phyloP scores from a whole-genome alignment of 164 flowering plant species.

The Cinnamomum micranthum region DNA sequence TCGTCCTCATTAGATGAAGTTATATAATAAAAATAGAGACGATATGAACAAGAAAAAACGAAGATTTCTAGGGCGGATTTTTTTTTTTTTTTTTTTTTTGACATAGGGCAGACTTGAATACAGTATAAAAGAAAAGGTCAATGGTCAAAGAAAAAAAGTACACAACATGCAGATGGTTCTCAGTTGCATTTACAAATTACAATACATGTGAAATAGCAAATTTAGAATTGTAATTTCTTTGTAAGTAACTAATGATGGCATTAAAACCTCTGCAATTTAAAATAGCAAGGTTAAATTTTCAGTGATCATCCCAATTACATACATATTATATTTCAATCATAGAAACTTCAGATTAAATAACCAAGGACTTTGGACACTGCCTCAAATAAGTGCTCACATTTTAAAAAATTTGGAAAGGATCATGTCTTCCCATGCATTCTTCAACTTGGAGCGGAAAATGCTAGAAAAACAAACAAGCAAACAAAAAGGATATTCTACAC shows the following conservation, averaged over 20 bases:
- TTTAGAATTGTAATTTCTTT: slow-evolving; percentile 1
- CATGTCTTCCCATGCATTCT: no score
- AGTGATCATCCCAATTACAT: background rate
- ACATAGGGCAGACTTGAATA: background rate
- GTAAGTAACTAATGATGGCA: background rate
- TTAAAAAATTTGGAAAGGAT: no score
- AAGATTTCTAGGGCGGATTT: background rate
- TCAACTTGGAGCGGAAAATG: no score
- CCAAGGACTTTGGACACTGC: background rate
- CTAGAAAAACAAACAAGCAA: no score
- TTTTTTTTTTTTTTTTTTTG: no score
- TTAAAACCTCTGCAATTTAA: background rate
- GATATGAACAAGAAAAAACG: background rate
- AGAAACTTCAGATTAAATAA: background rate
- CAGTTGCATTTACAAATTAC: background rate
- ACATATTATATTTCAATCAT: background rate
- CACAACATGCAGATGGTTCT: background rate
- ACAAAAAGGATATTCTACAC: no score
- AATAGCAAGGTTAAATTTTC: background rate
- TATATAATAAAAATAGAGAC: no score
- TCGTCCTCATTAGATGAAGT: no score
- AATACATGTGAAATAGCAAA: background rate
- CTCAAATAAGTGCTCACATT: no score
- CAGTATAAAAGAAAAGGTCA: background rate
- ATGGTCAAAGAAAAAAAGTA: background rate